Evolutionary conservation across 2,329 filamentous ascomycete genomes (phyloP).

Genomic region (Diplodia intermedia): DNA sequence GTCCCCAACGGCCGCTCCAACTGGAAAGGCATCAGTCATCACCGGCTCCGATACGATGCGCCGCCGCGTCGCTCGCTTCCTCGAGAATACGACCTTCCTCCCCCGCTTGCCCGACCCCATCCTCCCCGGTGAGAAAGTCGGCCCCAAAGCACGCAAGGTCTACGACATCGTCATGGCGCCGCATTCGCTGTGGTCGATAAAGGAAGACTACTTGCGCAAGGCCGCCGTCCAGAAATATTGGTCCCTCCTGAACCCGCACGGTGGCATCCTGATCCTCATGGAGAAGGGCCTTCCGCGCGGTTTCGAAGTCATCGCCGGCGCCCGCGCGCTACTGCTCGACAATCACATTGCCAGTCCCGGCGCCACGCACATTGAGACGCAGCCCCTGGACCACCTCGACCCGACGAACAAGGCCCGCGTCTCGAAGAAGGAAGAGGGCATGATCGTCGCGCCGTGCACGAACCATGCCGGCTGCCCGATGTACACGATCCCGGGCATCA

Average conservation of each 20-base stretch:
- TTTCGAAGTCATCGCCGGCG: constrained; percentile 89
- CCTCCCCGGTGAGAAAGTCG: constrained; percentile 61
- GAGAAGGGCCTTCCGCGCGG: constrained; percentile 92
- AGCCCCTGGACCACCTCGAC: constrained; percentile 44
- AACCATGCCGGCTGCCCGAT: constrained; percentile 90
- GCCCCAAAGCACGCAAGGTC: constrained; percentile 66
- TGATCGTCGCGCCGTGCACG: constrained; percentile 75
- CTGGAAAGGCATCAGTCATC: constrained; percentile 80
- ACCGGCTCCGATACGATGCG: constrained; percentile 77
- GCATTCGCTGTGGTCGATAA: constrained; percentile 77
- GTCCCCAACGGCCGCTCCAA: constrained; percentile 50
- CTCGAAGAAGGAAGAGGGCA: constrained; percentile 61
- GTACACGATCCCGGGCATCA: constrained; percentile 75
- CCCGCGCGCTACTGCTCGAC: constrained; percentile 78
- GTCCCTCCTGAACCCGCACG: constrained; percentile 81
- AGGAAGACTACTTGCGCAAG: constrained; percentile 78
- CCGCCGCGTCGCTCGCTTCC: constrained; percentile 74
- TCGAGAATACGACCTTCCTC: constrained; percentile 90
- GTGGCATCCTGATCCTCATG: constrained; percentile 83
- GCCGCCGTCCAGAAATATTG: constrained; percentile 86
- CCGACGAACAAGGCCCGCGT: constrained; percentile 41
- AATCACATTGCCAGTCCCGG: constrained; percentile 73
- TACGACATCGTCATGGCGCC: constrained; percentile 92
- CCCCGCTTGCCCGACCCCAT: constrained; percentile 89
- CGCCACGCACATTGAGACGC: constrained; percentile 51